These are phyloP conservation scores for Chenopodium suecicum DNA, from an alignment of 148 eudicot genomes.

Conservation along the genomic window DNA sequence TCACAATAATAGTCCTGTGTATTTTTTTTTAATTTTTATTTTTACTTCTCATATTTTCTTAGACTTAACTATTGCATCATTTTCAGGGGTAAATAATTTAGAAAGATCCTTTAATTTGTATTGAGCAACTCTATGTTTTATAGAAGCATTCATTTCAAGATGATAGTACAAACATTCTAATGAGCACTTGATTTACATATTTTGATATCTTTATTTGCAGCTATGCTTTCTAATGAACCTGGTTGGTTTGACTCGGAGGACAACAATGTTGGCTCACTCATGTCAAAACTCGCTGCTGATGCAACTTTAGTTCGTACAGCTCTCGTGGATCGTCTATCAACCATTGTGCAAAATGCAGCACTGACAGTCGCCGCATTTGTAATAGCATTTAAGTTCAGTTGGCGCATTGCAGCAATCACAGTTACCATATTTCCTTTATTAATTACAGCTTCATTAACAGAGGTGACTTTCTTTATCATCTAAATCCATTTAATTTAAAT, in stretches of 20 bases:
- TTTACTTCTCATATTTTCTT: too few species aligned
- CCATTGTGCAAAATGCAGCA: conserved; percentile 56
- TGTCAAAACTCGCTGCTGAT: conserved; percentile 61
- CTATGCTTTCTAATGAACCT: conserved; percentile 56
- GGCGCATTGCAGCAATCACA: conserved; percentile 63
- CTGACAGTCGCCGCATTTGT: conserved; percentile 56
- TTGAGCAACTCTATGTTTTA: too few species aligned
- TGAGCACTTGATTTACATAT: too few species aligned
- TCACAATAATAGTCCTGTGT: too few species aligned
- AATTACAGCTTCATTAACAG: conserved; percentile 55
- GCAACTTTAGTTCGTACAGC: conserved; percentile 65
- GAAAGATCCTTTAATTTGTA: too few species aligned
- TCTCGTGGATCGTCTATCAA: conserved; percentile 62
- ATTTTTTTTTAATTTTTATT: too few species aligned
- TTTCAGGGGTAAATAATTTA: too few species aligned
- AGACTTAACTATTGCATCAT: too few species aligned
- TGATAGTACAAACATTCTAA: too few species aligned
- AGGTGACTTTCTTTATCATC: conserved; percentile 30
- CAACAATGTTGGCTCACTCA: conserved; percentile 50
- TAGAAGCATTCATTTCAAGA: too few species aligned
- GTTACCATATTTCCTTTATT: conserved; percentile 54
- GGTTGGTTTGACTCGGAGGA: conserved; percentile 74
- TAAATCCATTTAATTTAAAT: too few species aligned
- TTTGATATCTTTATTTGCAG: conserved; percentile 18
- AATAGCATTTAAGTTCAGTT: conserved; percentile 51